These are phyloP conservation scores for Lithohypha guttulata DNA, from an alignment of 2,329 filamentous ascomycete species.

Conservation along the genomic window DNA sequence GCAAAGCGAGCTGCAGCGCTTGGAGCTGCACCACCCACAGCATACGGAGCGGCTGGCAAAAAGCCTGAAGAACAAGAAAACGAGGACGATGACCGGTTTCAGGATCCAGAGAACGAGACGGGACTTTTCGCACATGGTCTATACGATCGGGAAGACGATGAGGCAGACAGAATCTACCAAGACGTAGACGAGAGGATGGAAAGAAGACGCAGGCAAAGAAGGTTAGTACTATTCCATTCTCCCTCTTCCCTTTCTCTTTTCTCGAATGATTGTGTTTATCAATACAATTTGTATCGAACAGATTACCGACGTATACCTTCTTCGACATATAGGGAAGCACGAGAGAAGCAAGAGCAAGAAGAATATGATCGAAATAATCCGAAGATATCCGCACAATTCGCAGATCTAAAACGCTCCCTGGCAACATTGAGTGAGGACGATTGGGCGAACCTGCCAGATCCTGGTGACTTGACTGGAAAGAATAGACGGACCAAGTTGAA, in stretches of 20 bases:
- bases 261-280: constrained; percentile 49
- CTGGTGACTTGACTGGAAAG: constrained; percentile 91
- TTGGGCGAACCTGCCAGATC: constrained; percentile 90
- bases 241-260: constrained; percentile 13
- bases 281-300: constrained; percentile 55
- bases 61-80: constrained; percentile 60
- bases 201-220: constrained; percentile 69
- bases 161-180: constrained; percentile 91
- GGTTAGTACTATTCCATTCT: constrained; percentile 49
- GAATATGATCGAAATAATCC: constrained; percentile 97
- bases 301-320: constrained; percentile 61
- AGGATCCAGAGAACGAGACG: constrained; percentile 94
- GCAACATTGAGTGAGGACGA: constrained; percentile 86
- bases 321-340: constrained; percentile 67
- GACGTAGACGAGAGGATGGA: constrained; percentile 98
- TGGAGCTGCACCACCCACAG: constrained; percentile 58
- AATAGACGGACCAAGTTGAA: constrained; percentile 78
- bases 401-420: constrained; percentile 83
- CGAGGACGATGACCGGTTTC: constrained; percentile 70
- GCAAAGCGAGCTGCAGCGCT: constrained; percentile 84
- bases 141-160: constrained; percentile 95
- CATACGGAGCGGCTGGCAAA: constrained; percentile 54
- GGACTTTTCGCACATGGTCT: constrained; percentile 90
- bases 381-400: constrained; percentile 96
- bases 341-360: constrained; percentile 80